Evolutionary conservation across 176 grass and related monocot species (phyloP).

Genomic region (Aegilops speltoides): DNA sequence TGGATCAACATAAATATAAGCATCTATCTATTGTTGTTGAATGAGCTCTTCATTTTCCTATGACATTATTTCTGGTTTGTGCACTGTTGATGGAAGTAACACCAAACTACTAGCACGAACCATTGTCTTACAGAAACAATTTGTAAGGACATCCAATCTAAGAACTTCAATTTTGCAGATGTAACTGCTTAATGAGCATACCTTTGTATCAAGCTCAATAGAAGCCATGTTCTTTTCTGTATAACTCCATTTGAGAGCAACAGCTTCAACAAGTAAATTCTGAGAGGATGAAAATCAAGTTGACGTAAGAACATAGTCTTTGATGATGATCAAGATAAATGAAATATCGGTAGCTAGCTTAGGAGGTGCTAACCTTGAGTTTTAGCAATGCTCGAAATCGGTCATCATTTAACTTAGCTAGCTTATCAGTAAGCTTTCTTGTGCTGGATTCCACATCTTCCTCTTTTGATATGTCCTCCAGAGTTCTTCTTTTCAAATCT

Average conservation of each 20-base stretch:
- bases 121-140: slow-evolving; percentile 4
- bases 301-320: not conserved
- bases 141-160: not conserved
- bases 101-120: not conserved
- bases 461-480: slow-evolving; percentile 69
- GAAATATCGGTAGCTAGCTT: not conserved
- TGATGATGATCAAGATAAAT: not conserved
- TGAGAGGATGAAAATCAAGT: slow-evolving; percentile 31
- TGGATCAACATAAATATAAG: slow-evolving; percentile 8
- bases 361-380: slow-evolving; percentile 55
- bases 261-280: slow-evolving; percentile 73
- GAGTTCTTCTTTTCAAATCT: slow-evolving; percentile 47
- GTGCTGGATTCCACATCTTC: slow-evolving; percentile 72
- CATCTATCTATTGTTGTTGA: not conserved
- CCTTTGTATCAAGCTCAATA: slow-evolving; percentile 78
- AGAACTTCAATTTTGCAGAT: slow-evolving; percentile 20
- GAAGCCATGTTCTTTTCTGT: slow-evolving; percentile 65
- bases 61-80: slow-evolving; percentile 9
- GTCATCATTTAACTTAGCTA: slow-evolving; percentile 58
- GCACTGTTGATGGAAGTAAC: not conserved
- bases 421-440: slow-evolving; percentile 65
- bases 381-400: slow-evolving; percentile 56
- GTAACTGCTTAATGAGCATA: slow-evolving; percentile 25
- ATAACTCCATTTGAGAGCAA: slow-evolving; percentile 76
- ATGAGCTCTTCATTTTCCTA: slow-evolving; percentile 1